A percentile compares a stretch with the other conserved stretches of the same genome.
phyloP scores from a whole-genome alignment of 2,329 filamentous ascomycete genomes.

The Fusarium tjaetaba region DNA sequence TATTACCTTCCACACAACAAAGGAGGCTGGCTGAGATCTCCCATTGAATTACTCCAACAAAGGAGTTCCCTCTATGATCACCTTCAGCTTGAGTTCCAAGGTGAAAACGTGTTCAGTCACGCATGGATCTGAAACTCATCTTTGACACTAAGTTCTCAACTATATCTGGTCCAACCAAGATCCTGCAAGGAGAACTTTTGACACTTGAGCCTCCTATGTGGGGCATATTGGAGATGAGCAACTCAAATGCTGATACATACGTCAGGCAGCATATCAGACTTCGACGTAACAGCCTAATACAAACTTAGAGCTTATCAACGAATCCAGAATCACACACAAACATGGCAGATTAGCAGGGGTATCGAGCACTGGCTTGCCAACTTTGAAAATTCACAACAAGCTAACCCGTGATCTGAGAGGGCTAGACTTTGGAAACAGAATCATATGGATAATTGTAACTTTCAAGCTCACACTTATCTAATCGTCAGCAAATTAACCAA shows the following conservation, averaged over 20 bases:
- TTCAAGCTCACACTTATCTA: accelerated
- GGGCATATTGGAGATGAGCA: too few species aligned
- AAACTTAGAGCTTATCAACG: accelerated
- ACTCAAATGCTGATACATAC: accelerated
- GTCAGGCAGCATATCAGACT: accelerated
- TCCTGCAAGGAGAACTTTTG: accelerated
- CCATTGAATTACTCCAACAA: background rate
- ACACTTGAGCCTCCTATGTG: too few species aligned
- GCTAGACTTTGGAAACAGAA: accelerated
- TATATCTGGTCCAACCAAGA: background rate
- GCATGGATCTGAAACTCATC: background rate
- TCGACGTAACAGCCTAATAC: accelerated
- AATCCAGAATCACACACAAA: accelerated
- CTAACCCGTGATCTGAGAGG: accelerated
- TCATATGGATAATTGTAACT: accelerated
- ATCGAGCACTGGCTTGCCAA: accelerated
- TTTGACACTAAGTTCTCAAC: accelerated
- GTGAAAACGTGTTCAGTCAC: background rate
- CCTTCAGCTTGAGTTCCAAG: background rate
- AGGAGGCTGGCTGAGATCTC: too few species aligned
- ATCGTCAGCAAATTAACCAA: accelerated
- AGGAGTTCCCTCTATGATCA: accelerated
- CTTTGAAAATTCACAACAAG: accelerated
- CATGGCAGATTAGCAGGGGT: background rate
- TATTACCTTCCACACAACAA: background rate